Evolutionary conservation across 2,329 filamentous ascomycete species (phyloP).

Genomic region (Cladophialophora yegresii): DNA sequence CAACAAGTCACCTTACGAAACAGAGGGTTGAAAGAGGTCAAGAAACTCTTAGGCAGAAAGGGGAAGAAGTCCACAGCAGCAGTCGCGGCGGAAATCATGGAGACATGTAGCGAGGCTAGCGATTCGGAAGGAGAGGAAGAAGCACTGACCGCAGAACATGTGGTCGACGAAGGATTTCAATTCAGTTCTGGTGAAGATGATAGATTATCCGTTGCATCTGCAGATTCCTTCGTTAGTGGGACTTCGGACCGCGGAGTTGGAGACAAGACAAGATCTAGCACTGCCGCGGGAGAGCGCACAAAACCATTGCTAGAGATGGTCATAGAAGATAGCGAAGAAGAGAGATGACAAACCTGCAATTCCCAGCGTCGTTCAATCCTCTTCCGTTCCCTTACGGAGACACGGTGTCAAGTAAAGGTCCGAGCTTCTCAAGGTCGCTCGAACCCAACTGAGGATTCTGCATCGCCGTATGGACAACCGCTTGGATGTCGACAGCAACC

Average conservation of each 20-base stretch:
- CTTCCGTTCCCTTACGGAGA: neutral
- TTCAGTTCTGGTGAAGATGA: conserved; percentile 33
- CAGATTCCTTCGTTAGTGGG: conserved; percentile 25
- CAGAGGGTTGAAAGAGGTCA: conserved; percentile 69
- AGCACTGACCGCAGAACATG: conserved; percentile 15
- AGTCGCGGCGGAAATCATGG: conserved; percentile 35
- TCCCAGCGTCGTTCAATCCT: neutral
- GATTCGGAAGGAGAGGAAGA: conserved; percentile 30
- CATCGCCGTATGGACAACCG: conserved; percentile 13
- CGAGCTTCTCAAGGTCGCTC: conserved; percentile 41
- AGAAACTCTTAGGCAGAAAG: conserved; percentile 64
- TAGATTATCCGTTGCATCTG: conserved; percentile 35
- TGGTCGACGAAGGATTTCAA: conserved; percentile 29
- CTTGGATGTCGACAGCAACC: conserved; percentile 50
- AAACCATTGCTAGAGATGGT: conserved; percentile 43
- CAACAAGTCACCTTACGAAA: conserved; percentile 76
- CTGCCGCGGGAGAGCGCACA: conserved; percentile 18
- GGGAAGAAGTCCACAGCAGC: conserved; percentile 39
- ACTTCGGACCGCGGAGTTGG: conserved; percentile 4
- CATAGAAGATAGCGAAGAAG: conserved; percentile 60
- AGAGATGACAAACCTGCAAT: conserved; percentile 36
- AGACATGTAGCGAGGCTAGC: conserved; percentile 29
- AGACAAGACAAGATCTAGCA: neutral
- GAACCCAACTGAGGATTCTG: conserved; percentile 32
- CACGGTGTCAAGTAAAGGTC: conserved; percentile 33